These are phyloP conservation scores for Discostella stelligera DNA, from an alignment of 352 stramenopile genomes.

Conservation along the genomic window DNA sequence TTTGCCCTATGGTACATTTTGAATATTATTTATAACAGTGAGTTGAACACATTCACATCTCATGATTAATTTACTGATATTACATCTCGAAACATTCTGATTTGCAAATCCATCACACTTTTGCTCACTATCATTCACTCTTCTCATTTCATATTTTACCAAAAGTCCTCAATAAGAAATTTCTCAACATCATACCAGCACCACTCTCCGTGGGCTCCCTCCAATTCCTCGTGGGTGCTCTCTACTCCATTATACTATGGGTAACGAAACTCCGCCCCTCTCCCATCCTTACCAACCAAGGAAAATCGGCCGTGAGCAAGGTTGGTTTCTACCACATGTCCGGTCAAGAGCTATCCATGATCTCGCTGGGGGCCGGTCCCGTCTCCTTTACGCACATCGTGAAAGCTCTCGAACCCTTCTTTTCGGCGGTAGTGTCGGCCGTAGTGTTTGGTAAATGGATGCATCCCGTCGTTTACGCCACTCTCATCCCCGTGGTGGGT, in stretches of 20 bases:
- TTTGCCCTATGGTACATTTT: constrained; percentile 85
- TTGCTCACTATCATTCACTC: neutral
- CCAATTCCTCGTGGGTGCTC: constrained; percentile 75
- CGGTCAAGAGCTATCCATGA: constrained; percentile 83
- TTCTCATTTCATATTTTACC: neutral
- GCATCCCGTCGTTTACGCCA: constrained; percentile 63
- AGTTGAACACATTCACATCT: constrained; percentile 28
- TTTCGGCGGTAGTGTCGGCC: constrained; percentile 82
- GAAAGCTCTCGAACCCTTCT: constrained; percentile 88
- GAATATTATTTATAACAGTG: constrained; percentile 85
- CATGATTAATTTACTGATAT: too few species aligned
- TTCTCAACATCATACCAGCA: constrained; percentile 77
- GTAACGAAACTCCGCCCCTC: constrained; percentile 50
- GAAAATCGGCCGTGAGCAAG: constrained; percentile 43
- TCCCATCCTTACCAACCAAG: constrained; percentile 51
- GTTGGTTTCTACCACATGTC: constrained; percentile 83
- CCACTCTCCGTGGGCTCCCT: constrained; percentile 76
- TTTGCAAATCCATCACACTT: too few species aligned
- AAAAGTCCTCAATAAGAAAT: constrained; percentile 83
- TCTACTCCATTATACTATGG: constrained; percentile 77
- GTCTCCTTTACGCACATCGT: constrained; percentile 89
- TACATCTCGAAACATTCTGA: too few species aligned
- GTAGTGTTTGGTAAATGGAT: constrained; percentile 84
- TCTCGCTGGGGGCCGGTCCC: constrained; percentile 82
- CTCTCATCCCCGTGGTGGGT: constrained; percentile 68